Evolutionary conservation across 2,329 filamentous ascomycete species (phyloP).

Genomic region (Aspergillus transmontanensis): DNA sequence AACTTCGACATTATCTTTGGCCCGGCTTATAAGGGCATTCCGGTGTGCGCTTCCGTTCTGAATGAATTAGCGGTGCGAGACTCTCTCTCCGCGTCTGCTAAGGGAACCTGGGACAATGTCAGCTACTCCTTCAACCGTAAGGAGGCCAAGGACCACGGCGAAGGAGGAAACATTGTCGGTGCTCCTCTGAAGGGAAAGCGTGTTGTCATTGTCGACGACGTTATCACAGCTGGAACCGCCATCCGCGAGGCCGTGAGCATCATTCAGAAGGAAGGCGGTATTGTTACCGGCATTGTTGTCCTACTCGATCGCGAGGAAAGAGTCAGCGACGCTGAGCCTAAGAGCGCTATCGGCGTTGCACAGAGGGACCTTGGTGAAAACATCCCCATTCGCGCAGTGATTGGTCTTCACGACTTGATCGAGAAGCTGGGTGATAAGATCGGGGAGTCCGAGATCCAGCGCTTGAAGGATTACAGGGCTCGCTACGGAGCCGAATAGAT

Average conservation of each 20-base stretch:
- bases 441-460: conserved; percentile 63
- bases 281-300: conserved; percentile 83
- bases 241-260: conserved; percentile 90
- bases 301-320: conserved; percentile 59
- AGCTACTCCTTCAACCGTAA: conserved; percentile 95
- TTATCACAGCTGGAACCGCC: conserved; percentile 92
- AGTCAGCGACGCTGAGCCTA: conserved; percentile 64
- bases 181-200: conserved; percentile 81
- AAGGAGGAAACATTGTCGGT: conserved; percentile 91
- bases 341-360: conserved; percentile 84
- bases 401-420: conserved; percentile 74
- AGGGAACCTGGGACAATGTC: conserved; percentile 65
- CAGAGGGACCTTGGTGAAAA: conserved; percentile 70
- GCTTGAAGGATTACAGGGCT: conserved; percentile 72
- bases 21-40: conserved; percentile 96
- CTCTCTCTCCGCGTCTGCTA: conserved; percentile 33
- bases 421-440: conserved; percentile 65
- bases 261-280: conserved; percentile 82
- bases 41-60: conserved; percentile 76
- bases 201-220: conserved; percentile 91
- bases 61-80: conserved; percentile 75
- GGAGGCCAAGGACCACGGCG: conserved; percentile 93
- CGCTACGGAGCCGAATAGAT: conserved; percentile 43
- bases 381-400: conserved; percentile 79
- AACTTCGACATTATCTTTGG: conserved; percentile 85